phyloP scores from a whole-genome alignment of 768 basidiomycete species.

The Trametes cinnabarina region DNA sequence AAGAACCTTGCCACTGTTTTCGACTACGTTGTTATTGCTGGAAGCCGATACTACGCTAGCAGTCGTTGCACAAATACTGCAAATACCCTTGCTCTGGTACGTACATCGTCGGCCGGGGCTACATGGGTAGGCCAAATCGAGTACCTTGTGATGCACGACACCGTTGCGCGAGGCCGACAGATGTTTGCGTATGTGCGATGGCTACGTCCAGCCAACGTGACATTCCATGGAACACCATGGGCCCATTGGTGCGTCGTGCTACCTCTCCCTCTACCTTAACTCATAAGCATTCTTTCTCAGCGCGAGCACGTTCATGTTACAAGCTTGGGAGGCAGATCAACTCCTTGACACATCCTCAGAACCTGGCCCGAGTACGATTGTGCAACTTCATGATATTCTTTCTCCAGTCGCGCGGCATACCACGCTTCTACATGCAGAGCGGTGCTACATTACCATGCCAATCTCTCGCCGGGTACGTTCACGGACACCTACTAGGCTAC shows the following conservation, averaged over 20 bases:
- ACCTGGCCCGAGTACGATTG: not conserved
- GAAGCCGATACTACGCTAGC: not conserved
- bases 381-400: not conserved
- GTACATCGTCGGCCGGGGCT: not conserved
- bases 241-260: not conserved
- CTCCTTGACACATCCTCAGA: not conserved
- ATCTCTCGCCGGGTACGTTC: not conserved
- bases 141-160: not conserved
- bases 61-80: not conserved
- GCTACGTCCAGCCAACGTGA: not conserved
- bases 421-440: not conserved
- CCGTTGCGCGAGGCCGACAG: not conserved
- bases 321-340: not conserved
- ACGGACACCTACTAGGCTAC: too few species aligned
- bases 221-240: not conserved
- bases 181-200: not conserved
- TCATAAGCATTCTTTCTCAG: not conserved
- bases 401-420: not conserved
- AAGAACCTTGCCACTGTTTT: not conserved
- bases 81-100: not conserved
- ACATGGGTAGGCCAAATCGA: not conserved
- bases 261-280: not conserved
- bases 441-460: not conserved
- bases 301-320: not conserved
- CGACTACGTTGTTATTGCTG: not conserved